Percentiles rank a stretch among this genome's conserved stretches.
phyloP scores from a whole-genome alignment of 106 monocot species.

The Alisma plantagoaquatica region DNA sequence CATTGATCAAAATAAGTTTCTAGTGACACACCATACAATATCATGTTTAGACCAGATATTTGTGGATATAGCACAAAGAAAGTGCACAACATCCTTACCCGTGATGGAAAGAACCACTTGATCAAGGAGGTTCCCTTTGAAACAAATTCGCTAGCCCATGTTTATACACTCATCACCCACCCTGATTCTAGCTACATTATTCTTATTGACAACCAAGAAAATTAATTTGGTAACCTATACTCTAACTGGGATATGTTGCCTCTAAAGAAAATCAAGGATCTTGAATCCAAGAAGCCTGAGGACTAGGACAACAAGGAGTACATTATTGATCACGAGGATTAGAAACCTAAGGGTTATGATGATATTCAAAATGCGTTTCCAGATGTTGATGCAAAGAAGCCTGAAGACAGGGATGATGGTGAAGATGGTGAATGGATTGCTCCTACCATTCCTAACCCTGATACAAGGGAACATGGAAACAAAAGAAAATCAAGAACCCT shows the following conservation, averaged over 20 bases:
- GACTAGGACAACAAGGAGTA: conserved; percentile 62
- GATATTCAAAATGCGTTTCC: conserved; percentile 54
- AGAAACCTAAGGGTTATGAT: conserved; percentile 66
- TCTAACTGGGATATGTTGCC: conserved; percentile 56
- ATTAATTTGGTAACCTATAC: conserved; percentile 48
- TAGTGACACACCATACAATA: conserved; percentile 14
- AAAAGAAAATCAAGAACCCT: conserved; percentile 77
- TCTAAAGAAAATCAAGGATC: conserved; percentile 61
- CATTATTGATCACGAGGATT: conserved; percentile 55
- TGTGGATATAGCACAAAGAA: conserved; percentile 54
- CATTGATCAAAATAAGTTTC: conserved; percentile 57
- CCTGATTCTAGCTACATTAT: conserved; percentile 55
- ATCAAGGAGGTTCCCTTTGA: conserved; percentile 56
- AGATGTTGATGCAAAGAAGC: conserved; percentile 67
- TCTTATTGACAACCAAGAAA: conserved; percentile 54
- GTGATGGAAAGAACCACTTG: conserved; percentile 49
- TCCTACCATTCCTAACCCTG: conserved; percentile 62
- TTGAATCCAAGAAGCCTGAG: conserved; percentile 70
- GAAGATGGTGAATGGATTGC: conserved; percentile 76
- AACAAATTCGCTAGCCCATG: conserved; percentile 52
- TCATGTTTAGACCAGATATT: conserved; percentile 74
- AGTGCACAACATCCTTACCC: conserved; percentile 55
- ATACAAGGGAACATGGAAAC: conserved; percentile 73
- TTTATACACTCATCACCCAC: conserved; percentile 48
- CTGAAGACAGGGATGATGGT: conserved; percentile 74